phyloP scores from a whole-genome alignment of 495 filamentous ascomycete species.

The Penicillium maclennaniae region DNA sequence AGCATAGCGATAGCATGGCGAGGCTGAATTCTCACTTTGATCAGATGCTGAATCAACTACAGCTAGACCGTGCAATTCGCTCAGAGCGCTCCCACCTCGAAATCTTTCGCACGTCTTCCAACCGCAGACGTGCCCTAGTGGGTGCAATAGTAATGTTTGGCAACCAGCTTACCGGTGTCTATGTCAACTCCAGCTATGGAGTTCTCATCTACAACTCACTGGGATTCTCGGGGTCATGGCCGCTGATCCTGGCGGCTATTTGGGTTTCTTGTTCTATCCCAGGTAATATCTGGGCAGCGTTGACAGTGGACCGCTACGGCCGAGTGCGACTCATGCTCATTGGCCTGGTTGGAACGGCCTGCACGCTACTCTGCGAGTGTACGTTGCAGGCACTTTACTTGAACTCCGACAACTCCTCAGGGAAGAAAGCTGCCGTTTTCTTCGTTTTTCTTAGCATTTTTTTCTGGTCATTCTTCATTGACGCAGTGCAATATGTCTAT shows the following conservation, averaged over 20 bases:
- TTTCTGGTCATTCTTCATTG: slow-evolving; percentile 37
- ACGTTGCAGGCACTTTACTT: slow-evolving; percentile 30
- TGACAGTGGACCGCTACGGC: slow-evolving; percentile 35
- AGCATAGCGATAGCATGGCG: no score
- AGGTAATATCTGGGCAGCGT: slow-evolving; percentile 37
- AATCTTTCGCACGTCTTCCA: slow-evolving; percentile 31
- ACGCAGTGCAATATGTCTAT: slow-evolving; percentile 42
- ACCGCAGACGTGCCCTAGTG: slow-evolving; percentile 31
- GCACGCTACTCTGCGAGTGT: slow-evolving; percentile 26
- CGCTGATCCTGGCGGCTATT: slow-evolving; percentile 33
- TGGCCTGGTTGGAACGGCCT: slow-evolving; percentile 23
- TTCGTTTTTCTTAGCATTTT: slow-evolving; percentile 38
- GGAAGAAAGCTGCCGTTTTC: slow-evolving; percentile 29
- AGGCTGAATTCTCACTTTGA: no score
- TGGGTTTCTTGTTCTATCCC: slow-evolving; percentile 35
- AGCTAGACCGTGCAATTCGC: no score
- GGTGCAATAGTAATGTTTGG: slow-evolving; percentile 30
- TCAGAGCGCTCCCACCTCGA: no score
- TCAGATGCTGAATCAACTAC: no score
- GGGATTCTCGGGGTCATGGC: slow-evolving; percentile 27
- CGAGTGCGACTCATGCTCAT: slow-evolving; percentile 37
- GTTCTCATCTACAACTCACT: slow-evolving; percentile 36
- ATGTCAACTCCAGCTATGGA: slow-evolving; percentile 37
- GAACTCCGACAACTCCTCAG: slow-evolving; percentile 24
- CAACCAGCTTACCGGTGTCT: slow-evolving; percentile 28